These are phyloP conservation scores for Paraleonurus japonicus DNA, from an alignment of 257 asterid genomes.

Conservation along the genomic window DNA sequence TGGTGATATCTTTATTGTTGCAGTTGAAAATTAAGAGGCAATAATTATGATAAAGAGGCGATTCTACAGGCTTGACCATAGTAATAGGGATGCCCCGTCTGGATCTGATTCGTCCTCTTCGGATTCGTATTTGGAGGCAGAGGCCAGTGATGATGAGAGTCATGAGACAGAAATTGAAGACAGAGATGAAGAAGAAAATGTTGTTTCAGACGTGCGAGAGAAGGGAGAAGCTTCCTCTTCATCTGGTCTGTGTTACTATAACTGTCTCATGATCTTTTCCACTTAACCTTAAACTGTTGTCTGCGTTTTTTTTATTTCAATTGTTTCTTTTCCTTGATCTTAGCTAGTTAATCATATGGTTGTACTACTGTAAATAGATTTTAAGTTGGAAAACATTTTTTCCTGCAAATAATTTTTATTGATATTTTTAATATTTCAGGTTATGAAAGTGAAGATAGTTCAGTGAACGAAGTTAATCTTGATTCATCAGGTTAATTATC, in stretches of 20 bases:
- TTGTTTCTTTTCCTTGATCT: not conserved
- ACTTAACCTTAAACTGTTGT: not conserved
- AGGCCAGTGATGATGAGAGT: constrained; percentile 33
- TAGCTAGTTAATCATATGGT: not conserved
- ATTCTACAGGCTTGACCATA: constrained; percentile 76
- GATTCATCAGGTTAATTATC: constrained; percentile 77
- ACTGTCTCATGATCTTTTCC: not conserved
- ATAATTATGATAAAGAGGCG: constrained; percentile 75
- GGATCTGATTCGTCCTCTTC: constrained; percentile 76
- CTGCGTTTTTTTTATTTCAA: not conserved
- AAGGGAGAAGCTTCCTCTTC: constrained; percentile 42
- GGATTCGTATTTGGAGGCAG: constrained; percentile 63
- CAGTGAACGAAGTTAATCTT: constrained; percentile 70
- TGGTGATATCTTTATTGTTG: constrained; percentile 23
- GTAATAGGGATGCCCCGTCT: constrained; percentile 68
- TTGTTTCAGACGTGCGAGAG: constrained; percentile 35
- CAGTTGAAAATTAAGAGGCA: constrained; percentile 37
- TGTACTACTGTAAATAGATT: no score
- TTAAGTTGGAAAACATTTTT: not conserved
- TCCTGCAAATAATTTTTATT: constrained; percentile 12
- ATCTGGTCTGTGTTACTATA: constrained; percentile 40
- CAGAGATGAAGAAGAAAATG: constrained; percentile 38
- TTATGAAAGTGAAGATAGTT: constrained; percentile 89
- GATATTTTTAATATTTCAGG: constrained; percentile 47
- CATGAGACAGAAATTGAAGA: constrained; percentile 50